A percentile compares a stretch with the other conserved stretches of the same genome.
These are phyloP conservation scores for Tolypocladium capitatum DNA, from an alignment of 2,329 filamentous ascomycete species.

Conservation along the genomic window DNA sequence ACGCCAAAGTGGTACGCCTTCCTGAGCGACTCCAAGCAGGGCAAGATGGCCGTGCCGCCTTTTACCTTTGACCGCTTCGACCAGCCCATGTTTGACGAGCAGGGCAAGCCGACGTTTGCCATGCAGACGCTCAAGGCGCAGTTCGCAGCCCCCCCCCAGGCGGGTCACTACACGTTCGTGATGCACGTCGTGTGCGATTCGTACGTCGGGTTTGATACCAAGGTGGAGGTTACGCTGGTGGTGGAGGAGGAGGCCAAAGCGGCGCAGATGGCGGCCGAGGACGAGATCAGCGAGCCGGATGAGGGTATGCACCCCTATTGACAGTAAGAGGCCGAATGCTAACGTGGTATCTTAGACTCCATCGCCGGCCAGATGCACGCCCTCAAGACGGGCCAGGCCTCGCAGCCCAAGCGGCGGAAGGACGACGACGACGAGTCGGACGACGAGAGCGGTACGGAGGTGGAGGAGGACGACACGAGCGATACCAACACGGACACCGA, in stretches of 20 bases:
- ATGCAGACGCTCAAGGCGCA: constrained; percentile 96
- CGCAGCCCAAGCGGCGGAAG: constrained; percentile 45
- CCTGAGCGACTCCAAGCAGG: constrained; percentile 84
- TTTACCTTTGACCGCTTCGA: constrained; percentile 93
- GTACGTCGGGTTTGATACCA: constrained; percentile 87
- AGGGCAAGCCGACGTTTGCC: constrained; percentile 79
- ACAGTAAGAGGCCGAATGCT: constrained; percentile 6
- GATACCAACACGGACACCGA: constrained; percentile 59
- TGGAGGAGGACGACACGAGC: constrained; percentile 49
- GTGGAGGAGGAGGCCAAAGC: constrained; percentile 86
- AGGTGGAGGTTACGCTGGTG: constrained; percentile 76
- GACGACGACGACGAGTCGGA: constrained; percentile 46
- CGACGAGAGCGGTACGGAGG: constrained; percentile 72
- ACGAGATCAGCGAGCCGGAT: constrained; percentile 95
- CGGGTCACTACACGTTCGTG: constrained; percentile 86
- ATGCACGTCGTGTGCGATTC: constrained; percentile 91
- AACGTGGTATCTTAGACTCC: constrained; percentile 48
- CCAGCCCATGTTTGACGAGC: constrained; percentile 67
- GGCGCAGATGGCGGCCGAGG: constrained; percentile 65
- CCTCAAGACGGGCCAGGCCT: constrained; percentile 56
- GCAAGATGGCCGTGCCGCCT: constrained; percentile 90
- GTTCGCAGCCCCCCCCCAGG: constrained; percentile 85
- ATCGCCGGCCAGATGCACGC: constrained; percentile 84
- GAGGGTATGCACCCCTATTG: constrained; percentile 55
- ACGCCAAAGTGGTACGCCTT: constrained; percentile 90